Percentiles rank a stretch among this genome's conserved stretches.
These are phyloP conservation scores for Cadophora luteo-olivacea DNA, from an alignment of 2,329 filamentous ascomycete genomes.

Conservation along the genomic window DNA sequence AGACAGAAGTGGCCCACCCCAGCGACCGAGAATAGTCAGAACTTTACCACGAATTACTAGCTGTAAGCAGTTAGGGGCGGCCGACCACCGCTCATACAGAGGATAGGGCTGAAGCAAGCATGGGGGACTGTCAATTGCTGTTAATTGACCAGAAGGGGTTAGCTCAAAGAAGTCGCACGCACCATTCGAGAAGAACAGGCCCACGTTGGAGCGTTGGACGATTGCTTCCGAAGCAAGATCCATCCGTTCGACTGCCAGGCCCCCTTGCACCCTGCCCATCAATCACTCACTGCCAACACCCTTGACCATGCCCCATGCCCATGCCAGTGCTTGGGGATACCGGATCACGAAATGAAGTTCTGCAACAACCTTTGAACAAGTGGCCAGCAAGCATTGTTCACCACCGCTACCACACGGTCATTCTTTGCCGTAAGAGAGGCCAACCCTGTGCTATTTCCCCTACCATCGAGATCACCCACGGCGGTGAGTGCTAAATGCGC, in stretches of 20 bases:
- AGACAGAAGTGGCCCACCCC: conserved; percentile 2
- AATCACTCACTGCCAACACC: no score
- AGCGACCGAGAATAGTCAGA: conserved; percentile 15
- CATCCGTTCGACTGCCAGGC: conserved; percentile 6
- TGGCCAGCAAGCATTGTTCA: background rate
- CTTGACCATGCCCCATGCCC: background rate
- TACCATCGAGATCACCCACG: conserved; percentile 2
- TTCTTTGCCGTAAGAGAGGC: background rate
- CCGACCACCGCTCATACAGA: conserved; percentile 6
- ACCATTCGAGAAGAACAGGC: conserved; percentile 12
- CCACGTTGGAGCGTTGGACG: background rate
- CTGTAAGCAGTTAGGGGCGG: conserved; percentile 15
- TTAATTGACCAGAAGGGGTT: conserved; percentile 9
- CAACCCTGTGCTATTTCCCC: background rate
- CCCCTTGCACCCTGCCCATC: background rate
- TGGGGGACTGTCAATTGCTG: background rate
- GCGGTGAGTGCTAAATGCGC: conserved; percentile 7
- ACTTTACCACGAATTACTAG: conserved; percentile 13
- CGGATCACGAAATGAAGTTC: conserved; percentile 1
- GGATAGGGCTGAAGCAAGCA: conserved; percentile 13
- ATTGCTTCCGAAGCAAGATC: conserved; percentile 14
- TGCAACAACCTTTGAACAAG: background rate
- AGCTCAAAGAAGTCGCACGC: background rate
- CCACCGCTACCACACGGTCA: background rate
- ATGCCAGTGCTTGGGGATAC: conserved; percentile 1